These are phyloP conservation scores for Blyttiomyces sp. DNA, from an alignment of 371 early-diverging fungal species.

Conservation along the genomic window DNA sequence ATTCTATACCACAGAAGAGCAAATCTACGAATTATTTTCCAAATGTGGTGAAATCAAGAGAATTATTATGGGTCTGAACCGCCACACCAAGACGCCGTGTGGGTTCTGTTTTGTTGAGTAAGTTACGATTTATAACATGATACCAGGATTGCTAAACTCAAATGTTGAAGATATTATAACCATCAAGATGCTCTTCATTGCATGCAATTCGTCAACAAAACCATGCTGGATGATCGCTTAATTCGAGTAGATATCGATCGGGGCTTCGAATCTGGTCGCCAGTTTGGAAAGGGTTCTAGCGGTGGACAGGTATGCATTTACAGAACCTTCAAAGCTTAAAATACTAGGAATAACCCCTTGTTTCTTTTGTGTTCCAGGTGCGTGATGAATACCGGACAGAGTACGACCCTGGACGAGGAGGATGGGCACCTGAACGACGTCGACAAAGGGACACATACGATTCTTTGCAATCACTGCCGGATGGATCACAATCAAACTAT, in stretches of 20 bases:
- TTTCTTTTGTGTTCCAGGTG: constrained; percentile 41
- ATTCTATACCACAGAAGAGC: constrained; percentile 98
- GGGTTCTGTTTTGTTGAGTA: constrained; percentile 99
- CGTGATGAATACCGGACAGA: constrained; percentile 93
- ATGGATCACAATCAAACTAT: constrained; percentile 27
- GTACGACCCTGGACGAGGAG: constrained; percentile 94
- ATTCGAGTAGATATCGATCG: constrained; percentile 97
- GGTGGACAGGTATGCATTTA: constrained; percentile 81
- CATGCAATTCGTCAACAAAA: constrained; percentile 91
- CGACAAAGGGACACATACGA: constrained; percentile 32
- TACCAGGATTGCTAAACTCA: not conserved
- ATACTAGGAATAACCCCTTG: not conserved
- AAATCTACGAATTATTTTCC: constrained; percentile 93
- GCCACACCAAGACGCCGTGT: constrained; percentile 89
- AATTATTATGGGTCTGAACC: constrained; percentile 74
- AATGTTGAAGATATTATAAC: constrained; percentile 75
- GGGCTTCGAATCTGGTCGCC: constrained; percentile 93
- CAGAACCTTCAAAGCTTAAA: not conserved
- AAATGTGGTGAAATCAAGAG: constrained; percentile 92
- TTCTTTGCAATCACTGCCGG: constrained; percentile 17
- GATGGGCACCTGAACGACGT: constrained; percentile 69
- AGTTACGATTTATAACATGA: constrained; percentile 19
- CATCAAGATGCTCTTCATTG: constrained; percentile 83
- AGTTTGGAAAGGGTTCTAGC: constrained; percentile 92
- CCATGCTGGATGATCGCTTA: constrained; percentile 91